Evolutionary conservation across 495 filamentous ascomycete genomes (phyloP).

Genomic region (Chaetomium cochliodes): DNA sequence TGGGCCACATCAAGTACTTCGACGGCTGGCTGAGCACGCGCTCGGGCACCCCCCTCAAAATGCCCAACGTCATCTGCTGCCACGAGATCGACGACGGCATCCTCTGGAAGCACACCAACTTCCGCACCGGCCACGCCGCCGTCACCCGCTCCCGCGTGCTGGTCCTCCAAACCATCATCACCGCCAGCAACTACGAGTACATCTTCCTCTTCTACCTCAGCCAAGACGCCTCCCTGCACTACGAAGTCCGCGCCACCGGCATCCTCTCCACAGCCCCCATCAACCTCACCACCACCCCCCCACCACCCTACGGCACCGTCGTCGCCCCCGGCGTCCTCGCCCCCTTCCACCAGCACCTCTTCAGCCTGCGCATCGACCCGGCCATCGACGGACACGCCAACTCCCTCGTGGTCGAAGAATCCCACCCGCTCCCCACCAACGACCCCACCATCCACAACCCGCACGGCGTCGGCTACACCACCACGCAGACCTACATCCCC

Average conservation of each 20-base stretch:
- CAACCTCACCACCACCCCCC: conserved; percentile 57
- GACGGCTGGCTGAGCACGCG: conserved; percentile 54
- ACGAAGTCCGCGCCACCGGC: conserved; percentile 83
- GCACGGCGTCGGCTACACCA: conserved; percentile 71
- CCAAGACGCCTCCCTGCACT: conserved; percentile 70
- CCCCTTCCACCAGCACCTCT: conserved; percentile 81
- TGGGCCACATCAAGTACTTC: conserved; percentile 76
- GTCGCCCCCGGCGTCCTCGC: conserved; percentile 83
- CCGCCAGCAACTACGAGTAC: conserved; percentile 81
- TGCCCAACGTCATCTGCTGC: conserved; percentile 74
- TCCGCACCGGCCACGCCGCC: conserved; percentile 65
- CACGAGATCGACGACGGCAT: conserved; percentile 76
- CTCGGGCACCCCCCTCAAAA: conserved; percentile 57
- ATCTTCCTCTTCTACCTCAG: conserved; percentile 84
- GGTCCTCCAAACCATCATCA: conserved; percentile 75
- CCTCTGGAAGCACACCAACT: conserved; percentile 82
- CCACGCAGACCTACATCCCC: conserved; percentile 60
- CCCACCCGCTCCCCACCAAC: conserved; percentile 52
- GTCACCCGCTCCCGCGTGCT: conserved; percentile 68
- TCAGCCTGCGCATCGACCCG: conserved; percentile 83
- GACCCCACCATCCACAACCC: conserved; percentile 68
- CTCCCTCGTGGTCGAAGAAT: conserved; percentile 69
- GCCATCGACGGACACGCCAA: conserved; percentile 73
- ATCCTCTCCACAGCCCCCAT: conserved; percentile 83
- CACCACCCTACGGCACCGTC: conserved; percentile 67